A percentile compares a stretch with the other conserved stretches of the same genome.
These are phyloP conservation scores for Dactylellina leptospora DNA, from an alignment of 2,329 filamentous ascomycete genomes.

Conservation along the genomic window DNA sequence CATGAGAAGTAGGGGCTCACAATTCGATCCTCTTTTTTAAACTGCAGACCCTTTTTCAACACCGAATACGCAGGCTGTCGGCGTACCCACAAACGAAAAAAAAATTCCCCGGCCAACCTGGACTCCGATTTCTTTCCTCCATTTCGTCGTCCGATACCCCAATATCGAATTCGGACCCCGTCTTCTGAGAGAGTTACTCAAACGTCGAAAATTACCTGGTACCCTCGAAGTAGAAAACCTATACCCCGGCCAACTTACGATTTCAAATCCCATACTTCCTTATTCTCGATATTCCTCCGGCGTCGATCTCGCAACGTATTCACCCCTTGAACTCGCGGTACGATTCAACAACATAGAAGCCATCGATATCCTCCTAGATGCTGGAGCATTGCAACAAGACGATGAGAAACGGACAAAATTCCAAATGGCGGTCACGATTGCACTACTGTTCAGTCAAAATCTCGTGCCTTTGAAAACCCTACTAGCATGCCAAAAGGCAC, in stretches of 20 bases:
- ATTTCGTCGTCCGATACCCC: slow-evolving; percentile 7
- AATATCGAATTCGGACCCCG: slow-evolving; percentile 2
- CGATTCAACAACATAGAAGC: background rate
- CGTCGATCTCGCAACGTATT: background rate
- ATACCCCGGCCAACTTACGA: background rate
- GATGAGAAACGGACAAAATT: background rate
- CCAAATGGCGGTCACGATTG: background rate
- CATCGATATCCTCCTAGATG: background rate
- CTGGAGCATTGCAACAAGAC: background rate
- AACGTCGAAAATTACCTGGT: background rate
- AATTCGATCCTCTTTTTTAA: too few relatives aligned
- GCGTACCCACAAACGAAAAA: background rate
- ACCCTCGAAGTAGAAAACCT: background rate
- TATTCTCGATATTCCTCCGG: background rate
- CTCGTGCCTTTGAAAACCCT: too few relatives aligned
- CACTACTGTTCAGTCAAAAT: background rate
- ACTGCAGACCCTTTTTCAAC: background rate
- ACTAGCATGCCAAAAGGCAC: too few relatives aligned
- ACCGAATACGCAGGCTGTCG: background rate
- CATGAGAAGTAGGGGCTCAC: too few relatives aligned
- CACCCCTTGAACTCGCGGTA: background rate
- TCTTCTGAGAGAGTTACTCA: background rate
- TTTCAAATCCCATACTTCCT: too few relatives aligned
- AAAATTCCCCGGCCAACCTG: background rate
- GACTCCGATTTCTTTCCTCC: slow-evolving; percentile 1